phyloP scores from a whole-genome alignment of 495 filamentous ascomycete species.

The Amphirosellinia nigrospora region DNA sequence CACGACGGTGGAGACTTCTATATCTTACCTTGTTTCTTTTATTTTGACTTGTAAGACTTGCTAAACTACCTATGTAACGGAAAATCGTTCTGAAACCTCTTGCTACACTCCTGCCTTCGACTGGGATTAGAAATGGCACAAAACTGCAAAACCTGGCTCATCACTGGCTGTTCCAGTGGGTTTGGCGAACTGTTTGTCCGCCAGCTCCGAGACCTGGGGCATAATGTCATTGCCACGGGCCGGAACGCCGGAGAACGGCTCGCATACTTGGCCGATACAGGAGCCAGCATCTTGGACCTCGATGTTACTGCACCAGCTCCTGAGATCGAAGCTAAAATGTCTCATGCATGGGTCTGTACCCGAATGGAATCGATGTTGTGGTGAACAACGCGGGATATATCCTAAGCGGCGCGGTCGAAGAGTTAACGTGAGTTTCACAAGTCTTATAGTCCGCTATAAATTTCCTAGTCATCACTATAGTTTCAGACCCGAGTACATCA shows the following conservation, averaged over 20 bases:
- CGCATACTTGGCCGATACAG: conserved; percentile 46
- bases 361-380: conserved; percentile 54
- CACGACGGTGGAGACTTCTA: background rate
- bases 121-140: conserved; percentile 1
- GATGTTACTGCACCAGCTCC: conserved; percentile 51
- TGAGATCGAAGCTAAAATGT: conserved; percentile 46
- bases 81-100: background rate
- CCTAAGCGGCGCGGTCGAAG: conserved; percentile 52
- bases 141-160: conserved; percentile 37
- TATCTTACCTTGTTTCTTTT: background rate
- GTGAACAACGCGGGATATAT: conserved; percentile 64
- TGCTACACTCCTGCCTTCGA: background rate
- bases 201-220: conserved; percentile 54
- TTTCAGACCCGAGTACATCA: background rate
- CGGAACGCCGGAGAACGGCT: conserved; percentile 49
- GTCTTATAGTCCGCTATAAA: conserved; percentile 26
- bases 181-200: conserved; percentile 49
- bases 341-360: conserved; percentile 35
- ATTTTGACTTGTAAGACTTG: background rate
- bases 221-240: conserved; percentile 62
- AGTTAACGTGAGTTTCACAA: conserved; percentile 43
- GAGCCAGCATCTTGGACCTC: conserved; percentile 48
- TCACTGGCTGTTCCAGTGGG: conserved; percentile 55
- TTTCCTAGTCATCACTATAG: background rate
- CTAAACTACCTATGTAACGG: background rate